Conservation (phyloP, 73 alveolate genomes). For the Stentor coeruleus region DNA sequence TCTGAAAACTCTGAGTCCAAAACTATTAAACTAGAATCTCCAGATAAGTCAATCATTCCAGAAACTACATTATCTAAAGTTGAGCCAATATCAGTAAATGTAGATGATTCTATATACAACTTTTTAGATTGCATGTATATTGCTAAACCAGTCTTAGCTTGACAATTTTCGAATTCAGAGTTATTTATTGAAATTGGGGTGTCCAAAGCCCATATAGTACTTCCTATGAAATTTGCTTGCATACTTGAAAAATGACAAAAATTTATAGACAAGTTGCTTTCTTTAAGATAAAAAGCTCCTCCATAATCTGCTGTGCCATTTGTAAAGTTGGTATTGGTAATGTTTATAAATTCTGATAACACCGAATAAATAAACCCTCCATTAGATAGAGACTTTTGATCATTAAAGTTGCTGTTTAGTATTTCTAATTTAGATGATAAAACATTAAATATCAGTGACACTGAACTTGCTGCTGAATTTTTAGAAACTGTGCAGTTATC, state of each 20-base stretch:
- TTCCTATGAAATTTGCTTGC: neutral
- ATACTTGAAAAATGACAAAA: neutral
- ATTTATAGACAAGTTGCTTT: neutral
- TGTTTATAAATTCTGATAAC: too few relatives aligned
- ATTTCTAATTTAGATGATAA: too few relatives aligned
- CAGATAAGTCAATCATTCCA: neutral
- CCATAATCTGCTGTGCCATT: neutral
- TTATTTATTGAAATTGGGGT: neutral
- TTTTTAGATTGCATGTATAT: too few relatives aligned
- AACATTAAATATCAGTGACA: too few relatives aligned
- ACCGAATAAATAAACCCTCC: too few relatives aligned
- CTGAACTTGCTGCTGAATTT: too few relatives aligned
- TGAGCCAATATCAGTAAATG: neutral
- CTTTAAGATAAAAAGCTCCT: neutral
- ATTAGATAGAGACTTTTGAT: too few relatives aligned
- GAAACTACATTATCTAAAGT: neutral
- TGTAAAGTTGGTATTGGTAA: neutral
- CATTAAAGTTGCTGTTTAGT: too few relatives aligned
- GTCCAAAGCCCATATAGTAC: neutral
- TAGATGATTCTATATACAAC: neutral
- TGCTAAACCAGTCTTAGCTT: neutral
- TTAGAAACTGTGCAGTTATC: too few relatives aligned
- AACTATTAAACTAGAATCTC: neutral
- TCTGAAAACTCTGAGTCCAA: neutral
- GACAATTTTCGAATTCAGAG: neutral